A percentile compares a stretch with the other conserved stretches of the same genome.
phyloP scores from a whole-genome alignment of 108 stramenopile species.

The Skeletonema tropicum region DNA sequence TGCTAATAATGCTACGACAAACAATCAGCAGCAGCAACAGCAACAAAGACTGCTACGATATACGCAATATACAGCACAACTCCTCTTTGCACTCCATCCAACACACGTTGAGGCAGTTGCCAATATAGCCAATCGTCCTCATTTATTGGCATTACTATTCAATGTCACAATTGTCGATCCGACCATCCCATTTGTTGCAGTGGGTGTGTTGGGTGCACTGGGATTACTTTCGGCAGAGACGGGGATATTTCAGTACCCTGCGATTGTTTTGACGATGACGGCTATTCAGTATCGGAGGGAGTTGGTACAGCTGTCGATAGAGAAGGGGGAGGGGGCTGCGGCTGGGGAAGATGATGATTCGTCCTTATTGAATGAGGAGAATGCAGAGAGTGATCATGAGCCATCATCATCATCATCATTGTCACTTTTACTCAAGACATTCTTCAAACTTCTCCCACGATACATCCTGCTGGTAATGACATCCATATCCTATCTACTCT shows the following conservation, averaged over 20 bases:
- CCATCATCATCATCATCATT: background rate
- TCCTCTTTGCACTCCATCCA: conserved; percentile 75
- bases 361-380: background rate
- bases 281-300: conserved; percentile 44
- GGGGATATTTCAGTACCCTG: conserved; percentile 72
- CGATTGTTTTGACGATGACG: conserved; percentile 63
- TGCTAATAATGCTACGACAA: background rate
- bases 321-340: background rate
- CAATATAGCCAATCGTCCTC: conserved; percentile 88
- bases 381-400: background rate
- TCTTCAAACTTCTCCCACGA: conserved; percentile 47
- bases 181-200: conserved; percentile 19
- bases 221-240: conserved; percentile 77
- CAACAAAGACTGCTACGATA: background rate
- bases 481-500: conserved; percentile 47
- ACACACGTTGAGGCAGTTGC: conserved; percentile 84
- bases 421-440: conserved; percentile 3
- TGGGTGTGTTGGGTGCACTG: conserved; percentile 22
- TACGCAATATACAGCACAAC: conserved; percentile 45
- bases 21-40: conserved; percentile 2
- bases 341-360: background rate
- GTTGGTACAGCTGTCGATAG: background rate
- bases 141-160: conserved; percentile 70
- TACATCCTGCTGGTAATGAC: conserved; percentile 50
- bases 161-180: conserved; percentile 49